These are phyloP conservation scores for Herpetomonas muscarum DNA, from an alignment of 208 protist genomes.

Conservation along the genomic window DNA sequence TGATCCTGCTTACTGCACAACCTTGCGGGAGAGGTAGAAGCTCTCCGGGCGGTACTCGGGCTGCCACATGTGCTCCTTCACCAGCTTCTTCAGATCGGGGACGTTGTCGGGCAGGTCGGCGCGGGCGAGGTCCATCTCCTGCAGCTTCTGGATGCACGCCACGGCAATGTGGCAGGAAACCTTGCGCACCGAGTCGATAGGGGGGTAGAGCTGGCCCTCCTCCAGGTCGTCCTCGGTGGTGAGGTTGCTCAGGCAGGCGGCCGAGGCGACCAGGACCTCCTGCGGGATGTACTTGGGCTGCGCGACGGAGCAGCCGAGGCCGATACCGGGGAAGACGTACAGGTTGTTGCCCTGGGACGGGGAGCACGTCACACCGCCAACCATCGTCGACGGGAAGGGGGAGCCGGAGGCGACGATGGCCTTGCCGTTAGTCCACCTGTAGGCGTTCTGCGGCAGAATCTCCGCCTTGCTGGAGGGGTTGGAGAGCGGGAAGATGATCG, in stretches of 20 bases:
- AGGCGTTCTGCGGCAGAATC: conserved; percentile 83
- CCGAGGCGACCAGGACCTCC: conserved; percentile 77
- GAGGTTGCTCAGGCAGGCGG: conserved; percentile 58
- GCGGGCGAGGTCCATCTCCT: conserved; percentile 34
- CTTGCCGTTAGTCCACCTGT: conserved; percentile 80
- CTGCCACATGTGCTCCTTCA: conserved; percentile 40
- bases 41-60: conserved; percentile 39
- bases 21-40: conserved; percentile 62
- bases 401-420: conserved; percentile 92
- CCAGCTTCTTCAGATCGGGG: conserved; percentile 35
- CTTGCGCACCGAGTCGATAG: conserved; percentile 35
- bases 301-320: conserved; percentile 76
- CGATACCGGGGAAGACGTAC: conserved; percentile 91
- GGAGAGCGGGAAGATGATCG: conserved; percentile 94
- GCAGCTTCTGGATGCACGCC: conserved; percentile 38
- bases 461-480: conserved; percentile 78
- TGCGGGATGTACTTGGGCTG: conserved; percentile 86
- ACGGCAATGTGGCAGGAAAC: conserved; percentile 49
- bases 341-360: conserved; percentile 95
- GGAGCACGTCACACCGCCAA: conserved; percentile 54
- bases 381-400: conserved; percentile 81
- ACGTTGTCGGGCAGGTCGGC: conserved; percentile 29
- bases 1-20: conserved; percentile 14
- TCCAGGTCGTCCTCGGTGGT: conserved; percentile 19
- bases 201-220: conserved; percentile 45